Conservation (phyloP, 441 rosid species). For the Pelargonium cotyledonis region DNA sequence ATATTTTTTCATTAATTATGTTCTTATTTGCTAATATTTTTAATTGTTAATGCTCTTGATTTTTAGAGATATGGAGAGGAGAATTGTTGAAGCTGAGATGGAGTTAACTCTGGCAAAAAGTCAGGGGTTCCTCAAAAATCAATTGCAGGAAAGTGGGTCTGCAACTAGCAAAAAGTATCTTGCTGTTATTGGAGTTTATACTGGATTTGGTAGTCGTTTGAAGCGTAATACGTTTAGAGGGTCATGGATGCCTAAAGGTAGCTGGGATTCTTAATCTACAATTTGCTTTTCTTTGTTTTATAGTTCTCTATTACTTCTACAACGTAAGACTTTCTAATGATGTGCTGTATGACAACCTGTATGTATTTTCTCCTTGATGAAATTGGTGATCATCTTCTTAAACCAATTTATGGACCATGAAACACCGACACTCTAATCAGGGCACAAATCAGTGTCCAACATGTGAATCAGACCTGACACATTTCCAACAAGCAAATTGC, state of each 20-base stretch:
- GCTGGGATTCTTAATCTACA: conserved; percentile 10
- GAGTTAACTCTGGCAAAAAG: conserved; percentile 89
- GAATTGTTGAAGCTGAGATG: conserved; percentile 86
- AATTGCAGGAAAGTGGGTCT: conserved; percentile 36
- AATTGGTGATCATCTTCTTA: not conserved
- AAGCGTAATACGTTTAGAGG: conserved; percentile 75
- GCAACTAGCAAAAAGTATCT: conserved; percentile 54
- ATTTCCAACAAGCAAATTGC: no score
- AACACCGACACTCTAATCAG: no score
- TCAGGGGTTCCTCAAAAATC: conserved; percentile 68
- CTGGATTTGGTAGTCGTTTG: conserved; percentile 85
- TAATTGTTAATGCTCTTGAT: conserved; percentile 10
- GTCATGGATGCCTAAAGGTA: conserved; percentile 94
- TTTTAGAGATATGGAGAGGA: conserved; percentile 77
- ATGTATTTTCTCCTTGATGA: not conserved
- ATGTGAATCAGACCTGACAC: no score
- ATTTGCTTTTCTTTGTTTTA: not conserved
- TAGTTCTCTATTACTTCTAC: not conserved
- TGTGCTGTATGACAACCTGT: no score
- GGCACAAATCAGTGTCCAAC: no score
- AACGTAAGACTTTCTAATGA: not conserved
- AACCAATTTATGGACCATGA: not conserved
- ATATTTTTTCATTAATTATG: conserved; percentile 12
- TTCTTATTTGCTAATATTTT: not conserved
- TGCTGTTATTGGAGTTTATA: conserved; percentile 85